phyloP scores from a whole-genome alignment of 208 protist species.

The Trypanosoma theileri region DNA sequence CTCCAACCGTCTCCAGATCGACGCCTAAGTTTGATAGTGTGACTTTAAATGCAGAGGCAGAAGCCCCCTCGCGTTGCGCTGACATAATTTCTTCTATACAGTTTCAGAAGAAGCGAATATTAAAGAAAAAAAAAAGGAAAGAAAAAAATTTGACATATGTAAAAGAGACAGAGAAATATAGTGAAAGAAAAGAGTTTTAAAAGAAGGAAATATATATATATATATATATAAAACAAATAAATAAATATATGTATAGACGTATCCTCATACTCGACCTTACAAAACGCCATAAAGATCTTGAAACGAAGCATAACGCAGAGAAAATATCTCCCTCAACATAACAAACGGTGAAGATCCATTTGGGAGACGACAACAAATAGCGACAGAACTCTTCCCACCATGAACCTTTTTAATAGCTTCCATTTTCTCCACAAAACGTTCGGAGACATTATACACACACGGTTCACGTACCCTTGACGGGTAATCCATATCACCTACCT shows the following conservation, averaged over 20 bases:
- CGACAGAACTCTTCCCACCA: conserved; percentile 40
- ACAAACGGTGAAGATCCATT: conserved; percentile 51
- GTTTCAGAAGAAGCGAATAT: background rate
- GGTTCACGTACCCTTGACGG: conserved; percentile 63
- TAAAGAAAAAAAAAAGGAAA: background rate
- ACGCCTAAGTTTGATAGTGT: conserved; percentile 34
- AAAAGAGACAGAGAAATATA: too few relatives aligned
- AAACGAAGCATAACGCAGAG: conserved; percentile 59
- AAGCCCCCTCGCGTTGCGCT: background rate
- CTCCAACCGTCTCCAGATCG: conserved; percentile 42
- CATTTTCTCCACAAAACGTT: conserved; percentile 76
- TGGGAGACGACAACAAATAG: conserved; percentile 57
- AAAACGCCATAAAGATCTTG: conserved; percentile 57
- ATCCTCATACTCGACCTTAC: background rate
- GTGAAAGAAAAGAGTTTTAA: background rate
- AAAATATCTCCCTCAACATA: conserved; percentile 68
- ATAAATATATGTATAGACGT: background rate
- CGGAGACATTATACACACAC: conserved; percentile 76
- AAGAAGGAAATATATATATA: background rate
- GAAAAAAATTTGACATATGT: background rate
- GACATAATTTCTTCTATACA: conserved; percentile 13
- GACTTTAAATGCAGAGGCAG: conserved; percentile 8
- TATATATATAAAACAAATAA: background rate
- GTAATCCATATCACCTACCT: conserved; percentile 46
- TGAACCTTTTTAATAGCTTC: conserved; percentile 23